Evolutionary conservation across 306 rosid species (phyloP), one percentile per base, ranked within the genome.

Genomic region (Cucurbita ficifolia): DNA sequence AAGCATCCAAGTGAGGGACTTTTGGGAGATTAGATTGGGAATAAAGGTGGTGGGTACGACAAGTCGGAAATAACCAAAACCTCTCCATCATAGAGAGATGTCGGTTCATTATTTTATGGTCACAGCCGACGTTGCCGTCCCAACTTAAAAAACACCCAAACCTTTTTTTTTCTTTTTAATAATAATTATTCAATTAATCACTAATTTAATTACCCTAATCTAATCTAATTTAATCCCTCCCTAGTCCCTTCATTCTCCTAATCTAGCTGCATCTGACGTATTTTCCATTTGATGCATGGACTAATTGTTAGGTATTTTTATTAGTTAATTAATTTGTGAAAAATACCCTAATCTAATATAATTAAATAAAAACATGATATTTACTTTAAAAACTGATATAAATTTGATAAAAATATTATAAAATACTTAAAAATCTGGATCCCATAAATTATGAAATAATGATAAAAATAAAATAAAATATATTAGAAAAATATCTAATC

Each of bases 41-140:
- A 57, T 11, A 57, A 57, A 24, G 4, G 5, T 6, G n/a, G 63
- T 57, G 8, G 63, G 42, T 33, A 33, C 11, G 65, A 59, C 65
- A 14, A 33, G 65, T 59, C 12, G 65, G 65, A 59, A 59, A 59
- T 57, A 18, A 5, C 63, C 63, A 57, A 11, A 57, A 4, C 18
- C 33, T 63, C 70, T 64, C 71, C 1, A 19, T 40, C 52, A 64
- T 40, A 64, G 52, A 18, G 72, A 64, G 51, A 40, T 5, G 72
- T 64, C 52, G 72, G 72, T 42, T 43, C 5, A 42, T 40, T 64
- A 64, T 64, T 64, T 64, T 42, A 64, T 40, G 72, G 19, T 18
- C n/a, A 19, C 8, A 24, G 72, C 72, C 72, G 54, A 65, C 72
- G 36, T 18, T 65, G 72, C 72, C 53, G 72, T 65, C 53, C 45